A percentile compares a stretch with the other conserved stretches of the same genome.
Evolutionary conservation across 179 eudicot genomes (phyloP).

Genomic region (Beta macrorhiza): DNA sequence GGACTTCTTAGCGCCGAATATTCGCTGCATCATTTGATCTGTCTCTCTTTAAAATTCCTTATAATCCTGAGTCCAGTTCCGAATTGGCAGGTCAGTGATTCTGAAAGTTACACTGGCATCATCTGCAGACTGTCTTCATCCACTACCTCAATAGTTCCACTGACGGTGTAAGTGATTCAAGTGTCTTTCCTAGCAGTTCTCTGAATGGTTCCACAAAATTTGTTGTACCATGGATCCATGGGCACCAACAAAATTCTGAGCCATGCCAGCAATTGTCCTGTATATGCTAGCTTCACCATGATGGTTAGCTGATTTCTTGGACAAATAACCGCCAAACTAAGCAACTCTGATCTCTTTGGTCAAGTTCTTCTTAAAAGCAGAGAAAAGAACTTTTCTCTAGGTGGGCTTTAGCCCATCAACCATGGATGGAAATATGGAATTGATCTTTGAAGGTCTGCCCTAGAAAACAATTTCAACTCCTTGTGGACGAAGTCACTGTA

Average conservation of each 20-base stretch:
- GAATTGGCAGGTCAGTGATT: slow-evolving; percentile 73
- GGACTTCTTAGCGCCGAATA: no score
- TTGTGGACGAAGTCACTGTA: no score
- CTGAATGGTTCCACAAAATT: slow-evolving; percentile 70
- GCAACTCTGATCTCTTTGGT: slow-evolving; percentile 66
- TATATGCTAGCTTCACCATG: slow-evolving; percentile 84
- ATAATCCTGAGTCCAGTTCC: slow-evolving; percentile 85
- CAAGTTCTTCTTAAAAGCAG: slow-evolving; percentile 76
- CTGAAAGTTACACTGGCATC: slow-evolving; percentile 39
- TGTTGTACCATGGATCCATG: slow-evolving; percentile 96
- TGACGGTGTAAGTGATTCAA: slow-evolving; percentile 57
- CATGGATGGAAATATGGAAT: no score
- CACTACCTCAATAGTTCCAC: slow-evolving; percentile 66
- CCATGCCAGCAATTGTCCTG: slow-evolving; percentile 88
- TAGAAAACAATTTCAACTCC: no score
- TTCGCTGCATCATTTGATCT: no score
- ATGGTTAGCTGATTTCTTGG: slow-evolving; percentile 86
- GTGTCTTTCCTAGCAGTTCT: slow-evolving; percentile 55
- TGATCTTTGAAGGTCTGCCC: no score
- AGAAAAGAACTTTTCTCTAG: slow-evolving; percentile 88
- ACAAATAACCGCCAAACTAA: slow-evolving; percentile 83
- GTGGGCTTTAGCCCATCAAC: slow-evolving; percentile 25
- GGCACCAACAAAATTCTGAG: slow-evolving; percentile 75
- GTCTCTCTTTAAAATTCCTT: slow-evolving; percentile 47
- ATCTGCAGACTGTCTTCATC: not conserved